Evolutionary conservation across 2,329 filamentous ascomycete species (phyloP).

Genomic region (Trichophyton rubrum): DNA sequence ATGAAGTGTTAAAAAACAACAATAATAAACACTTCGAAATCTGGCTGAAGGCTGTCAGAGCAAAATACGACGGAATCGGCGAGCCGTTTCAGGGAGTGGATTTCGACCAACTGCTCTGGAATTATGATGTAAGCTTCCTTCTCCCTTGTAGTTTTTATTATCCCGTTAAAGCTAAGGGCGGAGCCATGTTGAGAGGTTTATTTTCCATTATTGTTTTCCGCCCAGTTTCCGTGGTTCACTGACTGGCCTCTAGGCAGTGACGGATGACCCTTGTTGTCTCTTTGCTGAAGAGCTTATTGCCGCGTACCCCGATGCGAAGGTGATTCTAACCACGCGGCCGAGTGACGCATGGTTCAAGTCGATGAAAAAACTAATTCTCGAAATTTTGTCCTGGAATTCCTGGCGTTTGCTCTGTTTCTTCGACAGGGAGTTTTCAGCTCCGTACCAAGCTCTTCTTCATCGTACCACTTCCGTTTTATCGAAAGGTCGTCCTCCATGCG

Average conservation of each 20-base stretch:
- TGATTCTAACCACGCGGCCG: conserved; percentile 54
- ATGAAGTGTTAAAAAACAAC: neutral
- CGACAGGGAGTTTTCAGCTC: neutral
- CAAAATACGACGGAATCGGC: neutral
- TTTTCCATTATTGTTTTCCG: too few relatives aligned
- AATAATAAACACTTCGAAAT: neutral
- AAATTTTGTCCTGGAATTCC: neutral
- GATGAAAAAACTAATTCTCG: neutral
- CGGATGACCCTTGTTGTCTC: conserved; percentile 55
- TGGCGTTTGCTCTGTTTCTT: neutral
- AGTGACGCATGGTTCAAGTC: conserved; percentile 46
- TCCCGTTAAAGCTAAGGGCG: too few relatives aligned
- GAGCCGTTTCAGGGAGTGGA: neutral
- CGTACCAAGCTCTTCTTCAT: neutral
- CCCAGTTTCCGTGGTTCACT: neutral
- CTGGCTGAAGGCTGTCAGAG: neutral
- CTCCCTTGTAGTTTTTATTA: neutral
- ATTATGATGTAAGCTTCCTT: neutral
- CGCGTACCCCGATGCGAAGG: conserved; percentile 60
- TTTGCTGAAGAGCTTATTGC: conserved; percentile 59
- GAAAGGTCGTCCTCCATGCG: neutral
- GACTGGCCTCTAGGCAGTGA: conserved; percentile 37
- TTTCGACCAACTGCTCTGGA: neutral
- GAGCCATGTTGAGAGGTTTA: neutral
- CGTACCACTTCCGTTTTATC: neutral